Conservation (phyloP, 169 alveolate genomes). For the Plasmodium relictum region DNA sequence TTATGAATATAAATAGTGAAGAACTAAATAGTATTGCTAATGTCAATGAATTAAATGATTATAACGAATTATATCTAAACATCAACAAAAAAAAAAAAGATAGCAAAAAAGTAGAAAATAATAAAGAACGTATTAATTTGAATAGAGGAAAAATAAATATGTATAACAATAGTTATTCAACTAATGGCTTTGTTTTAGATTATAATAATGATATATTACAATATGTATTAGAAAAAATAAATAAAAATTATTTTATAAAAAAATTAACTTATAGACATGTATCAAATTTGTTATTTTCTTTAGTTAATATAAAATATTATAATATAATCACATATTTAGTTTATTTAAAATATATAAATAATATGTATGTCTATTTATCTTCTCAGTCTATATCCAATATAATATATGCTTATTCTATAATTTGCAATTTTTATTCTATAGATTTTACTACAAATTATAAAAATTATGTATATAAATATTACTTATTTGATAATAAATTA, state of each 20-base stretch:
- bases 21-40: conserved; percentile 15
- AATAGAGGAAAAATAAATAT: neutral
- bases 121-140: neutral
- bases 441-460: conserved; percentile 55
- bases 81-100: neutral
- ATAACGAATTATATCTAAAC: conserved; percentile 17
- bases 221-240: conserved; percentile 36
- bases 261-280: conserved; percentile 66
- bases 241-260: conserved; percentile 66
- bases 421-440: conserved; percentile 51
- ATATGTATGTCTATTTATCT: conserved; percentile 53
- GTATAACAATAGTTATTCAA: neutral
- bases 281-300: conserved; percentile 50
- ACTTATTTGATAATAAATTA: neutral
- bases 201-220: conserved; percentile 68
- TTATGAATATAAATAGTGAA: conserved; percentile 26
- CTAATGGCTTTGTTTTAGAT: conserved; percentile 18
- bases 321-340: conserved; percentile 43
- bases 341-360: conserved; percentile 46
- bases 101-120: neutral
- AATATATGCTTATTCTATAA: conserved; percentile 35
- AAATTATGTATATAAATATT: conserved; percentile 59
- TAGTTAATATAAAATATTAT: conserved; percentile 65
- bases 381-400: conserved; percentile 66
- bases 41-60: conserved; percentile 21